Percentiles rank a stretch among this genome's conserved stretches.
Evolutionary conservation across 441 rosid species (phyloP).

Genomic region (Gossypium lobatum): DNA sequence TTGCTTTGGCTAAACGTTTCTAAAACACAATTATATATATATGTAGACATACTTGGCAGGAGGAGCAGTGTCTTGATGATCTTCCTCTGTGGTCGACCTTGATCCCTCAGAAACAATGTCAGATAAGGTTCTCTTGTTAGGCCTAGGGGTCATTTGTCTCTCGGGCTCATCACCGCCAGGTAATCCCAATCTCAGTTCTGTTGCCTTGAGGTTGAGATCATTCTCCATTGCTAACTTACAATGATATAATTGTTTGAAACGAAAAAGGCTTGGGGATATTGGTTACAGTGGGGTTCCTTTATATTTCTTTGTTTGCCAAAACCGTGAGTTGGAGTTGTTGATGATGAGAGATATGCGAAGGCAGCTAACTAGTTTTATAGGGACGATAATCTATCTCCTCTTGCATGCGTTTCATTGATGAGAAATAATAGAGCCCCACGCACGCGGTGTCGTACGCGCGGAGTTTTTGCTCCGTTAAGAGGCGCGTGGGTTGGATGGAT

Average conservation of each 20-base stretch:
- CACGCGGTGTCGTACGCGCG: conserved; percentile 11
- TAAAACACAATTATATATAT: not conserved
- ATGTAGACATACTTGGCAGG: conserved; percentile 43
- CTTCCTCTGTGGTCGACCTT: not conserved
- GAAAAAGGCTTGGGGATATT: not conserved
- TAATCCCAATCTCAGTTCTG: conserved; percentile 57
- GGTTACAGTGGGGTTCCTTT: not conserved
- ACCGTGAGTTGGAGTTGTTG: not conserved
- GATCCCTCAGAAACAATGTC: conserved; percentile 28
- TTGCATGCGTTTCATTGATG: conserved; percentile 28
- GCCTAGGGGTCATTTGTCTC: conserved; percentile 20
- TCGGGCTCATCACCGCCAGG: conserved; percentile 42
- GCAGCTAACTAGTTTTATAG: conserved; percentile 30
- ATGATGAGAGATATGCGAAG: conserved; percentile 25
- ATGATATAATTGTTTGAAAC: not conserved
- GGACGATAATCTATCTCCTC: not conserved
- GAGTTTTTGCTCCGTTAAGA: not conserved
- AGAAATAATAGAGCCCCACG: conserved; percentile 16
- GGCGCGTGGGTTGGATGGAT: conserved; percentile 13
- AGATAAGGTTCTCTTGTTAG: conserved; percentile 41
- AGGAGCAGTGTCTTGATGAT: conserved; percentile 22
- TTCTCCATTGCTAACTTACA: conserved; percentile 22
- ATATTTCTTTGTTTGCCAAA: not conserved
- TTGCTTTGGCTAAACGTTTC: not conserved
- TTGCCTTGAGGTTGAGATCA: conserved; percentile 41